Percentiles rank a stretch among this genome's conserved stretches.
Conservation (phyloP, 345 rosid species). For the Euclidium syriacum region DNA sequence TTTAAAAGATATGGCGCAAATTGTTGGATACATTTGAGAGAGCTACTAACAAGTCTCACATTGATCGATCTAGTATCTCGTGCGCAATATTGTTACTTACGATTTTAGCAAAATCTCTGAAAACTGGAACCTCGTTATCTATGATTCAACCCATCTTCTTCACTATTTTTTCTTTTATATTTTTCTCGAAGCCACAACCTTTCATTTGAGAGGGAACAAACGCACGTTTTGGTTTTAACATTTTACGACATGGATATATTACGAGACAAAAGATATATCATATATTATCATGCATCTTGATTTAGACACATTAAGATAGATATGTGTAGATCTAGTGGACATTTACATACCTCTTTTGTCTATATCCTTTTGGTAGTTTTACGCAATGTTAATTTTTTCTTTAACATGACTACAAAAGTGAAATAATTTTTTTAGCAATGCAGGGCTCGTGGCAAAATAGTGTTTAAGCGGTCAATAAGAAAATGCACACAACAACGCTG, state of each 20-base stretch:
- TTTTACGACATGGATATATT: slow-evolving; percentile 11
- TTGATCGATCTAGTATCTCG: no score
- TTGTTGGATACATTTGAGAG: no score
- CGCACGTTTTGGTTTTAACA: slow-evolving; percentile 14
- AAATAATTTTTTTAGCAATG: not conserved
- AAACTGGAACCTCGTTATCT: not conserved
- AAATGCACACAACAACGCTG: no score
- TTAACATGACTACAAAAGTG: no score
- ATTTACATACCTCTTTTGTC: slow-evolving; percentile 6
- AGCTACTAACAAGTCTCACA: no score
- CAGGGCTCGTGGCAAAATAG: not conserved
- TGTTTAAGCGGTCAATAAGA: no score
- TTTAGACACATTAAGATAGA: not conserved
- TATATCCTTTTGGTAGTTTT: not conserved
- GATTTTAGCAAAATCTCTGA: slow-evolving; percentile 17
- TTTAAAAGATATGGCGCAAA: no score
- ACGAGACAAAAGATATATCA: no score
- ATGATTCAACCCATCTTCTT: not conserved
- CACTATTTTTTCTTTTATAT: not conserved
- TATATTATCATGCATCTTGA: slow-evolving; percentile 2
- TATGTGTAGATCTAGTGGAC: slow-evolving; percentile 9
- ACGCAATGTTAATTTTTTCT: not conserved
- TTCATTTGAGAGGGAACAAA: slow-evolving; percentile 26
- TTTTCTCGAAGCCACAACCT: slow-evolving; percentile 11
- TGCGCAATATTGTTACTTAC: not conserved